Evolutionary conservation across 148 eudicot genomes (phyloP), one percentile per base, ranked within the genome.

Genomic region (Rhododendron williamsianum): DNA sequence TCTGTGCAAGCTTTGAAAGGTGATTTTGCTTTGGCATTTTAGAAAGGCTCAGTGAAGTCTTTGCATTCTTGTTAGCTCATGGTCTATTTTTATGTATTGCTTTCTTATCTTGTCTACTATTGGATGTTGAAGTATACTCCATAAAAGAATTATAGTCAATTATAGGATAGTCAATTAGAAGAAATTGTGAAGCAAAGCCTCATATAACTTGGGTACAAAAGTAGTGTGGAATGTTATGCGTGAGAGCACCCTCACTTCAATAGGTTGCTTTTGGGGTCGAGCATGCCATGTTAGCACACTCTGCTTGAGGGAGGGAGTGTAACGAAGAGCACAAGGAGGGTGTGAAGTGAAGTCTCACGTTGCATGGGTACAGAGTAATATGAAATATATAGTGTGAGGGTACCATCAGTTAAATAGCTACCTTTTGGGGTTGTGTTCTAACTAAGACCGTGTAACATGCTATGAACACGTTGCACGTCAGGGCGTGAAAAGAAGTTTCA

Each of bases 1-100:
- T 97, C 81, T 91, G 91, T 90, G 89, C 91, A 87, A 88, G 86
- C 88, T 90, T 97, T 85, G 99, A 94, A 83, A 93, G 96, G 99
- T 96, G 86, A 86, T 58, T 88, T 41, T 85, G n/a, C 56, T 43
- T 77, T 87, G 21, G 69, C 81, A 71, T 83, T 27, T 72, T 71
- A 35, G 38, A 72, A 58, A 45, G 41, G 85, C 46, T 83, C n/a
- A 10, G 21, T 71, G 36, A 41, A 13, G 41, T 69, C 76, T 51
- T 43, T 43, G 10, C 8, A 12, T 83, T 67, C 56, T 82, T 65
- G 41, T 65, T 33, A 69, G 41, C 30, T 71, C n/a, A 19, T 51
- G 69, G 25, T 23, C 9, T 35, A 27, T 23, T 15, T 81, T 52
- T 35, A 19, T 49, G n/a, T 49, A 49, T 52, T 7, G 58, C 23